A percentile compares a stretch with the other conserved stretches of the same genome.
phyloP scores from a whole-genome alignment of 306 rosid genomes.

The Castanea sativa region DNA sequence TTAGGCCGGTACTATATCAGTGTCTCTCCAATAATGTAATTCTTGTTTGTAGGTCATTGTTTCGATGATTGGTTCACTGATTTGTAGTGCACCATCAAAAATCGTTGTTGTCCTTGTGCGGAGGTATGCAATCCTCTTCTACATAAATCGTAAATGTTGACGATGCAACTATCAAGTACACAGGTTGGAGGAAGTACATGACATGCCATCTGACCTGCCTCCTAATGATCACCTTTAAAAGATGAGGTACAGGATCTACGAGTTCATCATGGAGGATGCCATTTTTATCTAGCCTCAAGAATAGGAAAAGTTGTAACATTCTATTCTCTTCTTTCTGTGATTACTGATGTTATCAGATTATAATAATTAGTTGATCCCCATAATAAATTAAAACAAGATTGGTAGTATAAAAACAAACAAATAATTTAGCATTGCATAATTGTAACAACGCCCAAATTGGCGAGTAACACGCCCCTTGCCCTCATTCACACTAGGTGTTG shows the following conservation, averaged over 20 bases:
- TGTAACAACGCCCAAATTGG: slow-evolving; percentile 96
- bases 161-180: slow-evolving; percentile 94
- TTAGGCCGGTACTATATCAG: too few species aligned
- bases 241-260: slow-evolving; percentile 77
- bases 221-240: slow-evolving; percentile 89
- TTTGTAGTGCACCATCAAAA: slow-evolving; percentile 47
- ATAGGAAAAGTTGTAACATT: slow-evolving; percentile 11
- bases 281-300: slow-evolving; percentile 67
- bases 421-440: slow-evolving; percentile 70
- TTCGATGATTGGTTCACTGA: too few species aligned
- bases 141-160: slow-evolving; percentile 64
- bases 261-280: slow-evolving; percentile 54
- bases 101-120: slow-evolving; percentile 90
- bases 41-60: too few species aligned
- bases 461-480: slow-evolving; percentile 91
- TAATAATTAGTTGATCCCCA: background rate
- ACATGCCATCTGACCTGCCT: slow-evolving; percentile 79
- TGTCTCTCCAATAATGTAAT: too few species aligned
- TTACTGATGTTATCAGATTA: background rate
- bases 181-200: slow-evolving; percentile 77
- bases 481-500: slow-evolving; percentile 93
- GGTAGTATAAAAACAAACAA: background rate
- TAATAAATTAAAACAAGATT: background rate
- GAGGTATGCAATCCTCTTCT: slow-evolving; percentile 95
- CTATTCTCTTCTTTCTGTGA: background rate